These are phyloP conservation scores for Erodium moschatum DNA, from an alignment of 441 rosid species.

Conservation along the genomic window DNA sequence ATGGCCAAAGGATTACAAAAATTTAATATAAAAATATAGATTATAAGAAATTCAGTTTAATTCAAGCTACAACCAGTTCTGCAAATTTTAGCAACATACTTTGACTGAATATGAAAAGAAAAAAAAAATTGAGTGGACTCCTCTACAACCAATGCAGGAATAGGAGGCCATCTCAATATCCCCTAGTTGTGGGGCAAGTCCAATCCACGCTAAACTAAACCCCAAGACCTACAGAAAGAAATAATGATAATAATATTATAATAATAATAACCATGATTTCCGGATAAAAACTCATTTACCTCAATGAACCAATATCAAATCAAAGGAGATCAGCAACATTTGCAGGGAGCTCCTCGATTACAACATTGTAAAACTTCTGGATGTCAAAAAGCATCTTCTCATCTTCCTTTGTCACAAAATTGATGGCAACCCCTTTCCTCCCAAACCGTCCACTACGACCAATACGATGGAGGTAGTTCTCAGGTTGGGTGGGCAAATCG, in stretches of 20 bases:
- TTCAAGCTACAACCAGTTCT: too few relatives aligned
- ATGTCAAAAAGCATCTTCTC: constrained; percentile 68
- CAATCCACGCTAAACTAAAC: too few relatives aligned
- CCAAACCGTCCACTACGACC: constrained; percentile 75
- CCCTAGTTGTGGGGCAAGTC: too few relatives aligned
- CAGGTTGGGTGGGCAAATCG: constrained; percentile 73
- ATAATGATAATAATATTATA: background rate
- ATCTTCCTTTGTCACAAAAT: constrained; percentile 58
- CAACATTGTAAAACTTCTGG: constrained; percentile 20
- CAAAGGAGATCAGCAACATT: constrained; percentile 69
- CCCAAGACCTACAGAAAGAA: background rate
- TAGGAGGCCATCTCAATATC: too few relatives aligned
- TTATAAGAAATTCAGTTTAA: too few relatives aligned
- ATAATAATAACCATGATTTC: background rate
- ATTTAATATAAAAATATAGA: too few relatives aligned
- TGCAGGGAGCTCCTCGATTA: constrained; percentile 56
- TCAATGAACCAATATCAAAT: constrained; percentile 22
- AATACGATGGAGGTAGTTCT: constrained; percentile 74
- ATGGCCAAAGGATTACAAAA: too few relatives aligned
- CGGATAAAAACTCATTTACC: background rate
- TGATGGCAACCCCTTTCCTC: constrained; percentile 68
- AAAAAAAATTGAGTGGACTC: too few relatives aligned
- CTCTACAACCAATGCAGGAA: too few relatives aligned
- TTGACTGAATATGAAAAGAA: too few relatives aligned
- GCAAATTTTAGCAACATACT: too few relatives aligned